phyloP scores from a whole-genome alignment of 805 yeast genomes.

The Saccharomycopsis lassenensis region DNA sequence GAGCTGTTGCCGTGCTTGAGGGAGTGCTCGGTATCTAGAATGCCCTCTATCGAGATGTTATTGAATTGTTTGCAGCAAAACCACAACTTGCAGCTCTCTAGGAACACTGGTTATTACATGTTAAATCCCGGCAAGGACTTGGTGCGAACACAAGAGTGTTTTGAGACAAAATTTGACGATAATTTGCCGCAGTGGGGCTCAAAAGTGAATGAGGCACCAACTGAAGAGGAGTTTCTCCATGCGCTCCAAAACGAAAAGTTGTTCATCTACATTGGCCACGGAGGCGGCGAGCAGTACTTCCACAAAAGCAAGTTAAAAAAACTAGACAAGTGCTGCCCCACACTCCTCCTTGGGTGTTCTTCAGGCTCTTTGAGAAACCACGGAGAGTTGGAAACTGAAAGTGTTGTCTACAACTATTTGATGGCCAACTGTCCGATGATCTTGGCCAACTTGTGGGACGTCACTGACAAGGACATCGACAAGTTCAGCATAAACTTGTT shows the following conservation, averaged over 20 bases:
- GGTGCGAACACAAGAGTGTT: constrained; percentile 47
- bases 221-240: constrained; percentile 38
- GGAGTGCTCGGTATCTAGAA: constrained; percentile 50
- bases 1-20: constrained; percentile 59
- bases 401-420: constrained; percentile 67
- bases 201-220: constrained; percentile 42
- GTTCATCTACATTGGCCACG: constrained; percentile 85
- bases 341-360: constrained; percentile 77
- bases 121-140: constrained; percentile 82
- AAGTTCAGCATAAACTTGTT: constrained; percentile 54
- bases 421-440: constrained; percentile 76
- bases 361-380: constrained; percentile 56
- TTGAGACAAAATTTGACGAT: constrained; percentile 33
- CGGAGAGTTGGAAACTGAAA: constrained; percentile 61
- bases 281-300: constrained; percentile 86
- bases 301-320: constrained; percentile 42
- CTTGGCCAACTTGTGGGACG: constrained; percentile 89
- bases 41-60: constrained; percentile 54
- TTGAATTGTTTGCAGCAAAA: constrained; percentile 25
- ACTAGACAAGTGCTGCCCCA: constrained; percentile 29
- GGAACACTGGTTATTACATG: constrained; percentile 40
- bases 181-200: constrained; percentile 39
- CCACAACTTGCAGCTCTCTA: neutral
- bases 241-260: constrained; percentile 35
- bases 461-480: constrained; percentile 92